Percentiles rank a stretch among this genome's conserved stretches.
phyloP scores from a whole-genome alignment of 192 early-diverging fungal genomes.

The Podila epigama region DNA sequence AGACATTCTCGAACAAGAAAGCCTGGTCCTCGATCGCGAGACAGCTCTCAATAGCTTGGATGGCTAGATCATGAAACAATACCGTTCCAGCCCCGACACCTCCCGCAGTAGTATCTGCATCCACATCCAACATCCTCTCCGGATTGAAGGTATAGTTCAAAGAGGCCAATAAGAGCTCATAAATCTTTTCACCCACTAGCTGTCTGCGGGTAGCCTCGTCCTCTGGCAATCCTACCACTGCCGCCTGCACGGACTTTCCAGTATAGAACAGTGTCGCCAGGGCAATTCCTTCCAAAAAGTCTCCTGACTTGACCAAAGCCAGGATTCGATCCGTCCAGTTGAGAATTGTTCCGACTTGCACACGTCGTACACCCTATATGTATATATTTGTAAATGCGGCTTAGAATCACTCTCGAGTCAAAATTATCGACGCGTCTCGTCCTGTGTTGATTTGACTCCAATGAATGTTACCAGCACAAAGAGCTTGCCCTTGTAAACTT shows the following conservation, averaged over 20 bases:
- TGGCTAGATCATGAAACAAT: slow-evolving; percentile 56
- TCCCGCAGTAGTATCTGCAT: slow-evolving; percentile 47
- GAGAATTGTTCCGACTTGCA: slow-evolving; percentile 61
- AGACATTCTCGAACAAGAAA: slow-evolving; percentile 62
- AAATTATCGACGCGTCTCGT: no score
- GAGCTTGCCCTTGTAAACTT: slow-evolving; percentile 62
- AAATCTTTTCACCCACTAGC: slow-evolving; percentile 61
- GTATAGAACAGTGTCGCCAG: slow-evolving; percentile 65
- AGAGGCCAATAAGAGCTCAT: slow-evolving; percentile 58
- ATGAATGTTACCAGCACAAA: slow-evolving; percentile 60
- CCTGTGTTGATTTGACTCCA: neutral
- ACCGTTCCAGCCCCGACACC: slow-evolving; percentile 49
- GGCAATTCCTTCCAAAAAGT: slow-evolving; percentile 64
- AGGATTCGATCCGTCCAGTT: slow-evolving; percentile 67
- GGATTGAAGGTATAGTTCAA: slow-evolving; percentile 65
- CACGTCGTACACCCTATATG: slow-evolving; percentile 57
- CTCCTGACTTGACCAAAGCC: slow-evolving; percentile 61
- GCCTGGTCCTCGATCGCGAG: slow-evolving; percentile 59
- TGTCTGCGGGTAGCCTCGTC: slow-evolving; percentile 59
- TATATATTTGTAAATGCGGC: neutral
- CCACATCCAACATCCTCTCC: slow-evolving; percentile 51
- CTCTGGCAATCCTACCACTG: slow-evolving; percentile 66
- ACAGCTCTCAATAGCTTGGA: slow-evolving; percentile 61
- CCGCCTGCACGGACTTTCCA: slow-evolving; percentile 60
- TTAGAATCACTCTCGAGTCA: no score